phyloP scores from a whole-genome alignment of 2,329 filamentous ascomycete genomes.

The Aspergillus nomiae region DNA sequence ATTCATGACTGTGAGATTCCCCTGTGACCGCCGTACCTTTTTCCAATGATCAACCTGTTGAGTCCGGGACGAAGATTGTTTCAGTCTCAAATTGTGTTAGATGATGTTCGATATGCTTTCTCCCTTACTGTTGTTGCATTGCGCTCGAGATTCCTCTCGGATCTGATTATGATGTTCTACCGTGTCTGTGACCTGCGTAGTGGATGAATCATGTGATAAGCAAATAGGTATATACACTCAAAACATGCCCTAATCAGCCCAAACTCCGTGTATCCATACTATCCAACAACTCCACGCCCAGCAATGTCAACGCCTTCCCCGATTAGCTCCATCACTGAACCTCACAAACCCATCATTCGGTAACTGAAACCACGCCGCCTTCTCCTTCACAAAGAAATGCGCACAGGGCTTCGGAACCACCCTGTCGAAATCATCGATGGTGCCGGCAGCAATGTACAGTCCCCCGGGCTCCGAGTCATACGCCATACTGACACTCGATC shows the following conservation, averaged over 20 bases:
- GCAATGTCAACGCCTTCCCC: slow-evolving; percentile 16
- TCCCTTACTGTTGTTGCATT: neutral
- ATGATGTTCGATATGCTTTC: slow-evolving; percentile 1
- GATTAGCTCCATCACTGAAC: slow-evolving; percentile 14
- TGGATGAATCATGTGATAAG: neutral
- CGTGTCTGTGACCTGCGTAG: neutral
- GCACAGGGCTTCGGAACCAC: slow-evolving; percentile 7
- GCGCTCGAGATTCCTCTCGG: neutral
- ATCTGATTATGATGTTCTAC: neutral
- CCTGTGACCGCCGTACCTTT: slow-evolving; percentile 23
- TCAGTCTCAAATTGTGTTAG: neutral
- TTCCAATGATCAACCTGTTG: slow-evolving; percentile 13
- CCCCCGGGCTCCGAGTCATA: slow-evolving; percentile 10
- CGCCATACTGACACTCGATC: slow-evolving; percentile 49
- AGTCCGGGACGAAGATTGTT: neutral
- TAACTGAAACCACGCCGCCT: slow-evolving; percentile 41
- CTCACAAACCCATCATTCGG: slow-evolving; percentile 38
- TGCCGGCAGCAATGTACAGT: neutral
- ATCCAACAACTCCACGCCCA: neutral
- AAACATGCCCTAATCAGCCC: neutral
- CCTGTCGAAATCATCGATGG: neutral
- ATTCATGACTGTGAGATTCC: slow-evolving; percentile 36
- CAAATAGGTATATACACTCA: neutral
- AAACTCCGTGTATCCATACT: neutral
- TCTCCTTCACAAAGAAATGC: slow-evolving; percentile 52